Conservation (phyloP, 768 basidiomycete genomes). For the Collybia sp. region DNA sequence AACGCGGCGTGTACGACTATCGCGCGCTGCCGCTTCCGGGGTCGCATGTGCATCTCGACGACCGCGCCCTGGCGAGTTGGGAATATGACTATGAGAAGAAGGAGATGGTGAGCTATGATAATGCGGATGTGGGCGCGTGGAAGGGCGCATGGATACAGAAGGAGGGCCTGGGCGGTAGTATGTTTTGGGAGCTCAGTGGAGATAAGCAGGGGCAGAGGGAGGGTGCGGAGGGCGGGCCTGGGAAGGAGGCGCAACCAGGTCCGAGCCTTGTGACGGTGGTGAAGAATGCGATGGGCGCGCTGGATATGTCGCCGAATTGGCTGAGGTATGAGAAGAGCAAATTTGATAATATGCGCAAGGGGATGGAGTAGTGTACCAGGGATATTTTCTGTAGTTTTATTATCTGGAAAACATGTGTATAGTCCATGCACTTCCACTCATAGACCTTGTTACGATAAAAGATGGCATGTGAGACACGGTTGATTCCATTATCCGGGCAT, state of each 20-base stretch:
- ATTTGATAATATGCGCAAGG: conserved; percentile 76
- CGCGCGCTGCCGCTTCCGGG: conserved; percentile 80
- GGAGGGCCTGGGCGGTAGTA: conserved; percentile 80
- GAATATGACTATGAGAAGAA: conserved; percentile 67
- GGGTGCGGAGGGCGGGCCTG: conserved; percentile 69
- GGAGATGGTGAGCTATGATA: conserved; percentile 86
- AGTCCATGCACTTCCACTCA: too few relatives aligned
- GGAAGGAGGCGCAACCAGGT: conserved; percentile 71
- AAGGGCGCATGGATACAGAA: conserved; percentile 81
- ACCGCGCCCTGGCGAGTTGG: conserved; percentile 73
- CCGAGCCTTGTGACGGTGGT: conserved; percentile 69
- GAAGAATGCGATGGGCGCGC: conserved; percentile 70
- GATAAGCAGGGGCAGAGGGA: conserved; percentile 70
- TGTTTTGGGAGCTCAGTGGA: conserved; percentile 93
- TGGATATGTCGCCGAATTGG: conserved; percentile 77
- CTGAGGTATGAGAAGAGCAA: conserved; percentile 69
- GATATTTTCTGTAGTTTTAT: too few relatives aligned
- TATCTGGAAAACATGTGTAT: background rate
- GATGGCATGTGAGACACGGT: background rate
- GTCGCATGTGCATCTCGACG: conserved; percentile 61
- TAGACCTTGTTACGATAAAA: background rate
- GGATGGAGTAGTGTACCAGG: conserved; percentile 37
- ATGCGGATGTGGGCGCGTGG: conserved; percentile 57
- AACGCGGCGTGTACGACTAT: conserved; percentile 89
- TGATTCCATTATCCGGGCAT: background rate